A percentile compares a stretch with the other conserved stretches of the same genome.
phyloP scores from a whole-genome alignment of 2,329 filamentous ascomycete species.

The Piedraia hortae region DNA sequence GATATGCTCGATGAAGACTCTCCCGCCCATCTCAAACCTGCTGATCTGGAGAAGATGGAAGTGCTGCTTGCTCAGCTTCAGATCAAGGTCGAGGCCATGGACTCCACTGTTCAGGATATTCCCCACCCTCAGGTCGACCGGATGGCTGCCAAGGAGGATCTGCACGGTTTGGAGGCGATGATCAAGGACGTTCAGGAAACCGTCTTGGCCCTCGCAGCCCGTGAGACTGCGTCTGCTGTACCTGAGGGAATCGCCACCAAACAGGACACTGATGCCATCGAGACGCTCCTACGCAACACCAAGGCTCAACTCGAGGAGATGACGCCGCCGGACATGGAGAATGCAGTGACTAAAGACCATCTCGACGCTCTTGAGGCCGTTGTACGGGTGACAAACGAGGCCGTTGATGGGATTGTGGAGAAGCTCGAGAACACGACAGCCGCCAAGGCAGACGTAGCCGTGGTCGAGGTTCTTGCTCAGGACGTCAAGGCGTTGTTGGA shows the following conservation, averaged over 20 bases:
- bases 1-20: constrained; percentile 1
- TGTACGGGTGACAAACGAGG: constrained; percentile 48
- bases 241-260: constrained; percentile 33
- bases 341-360: constrained; percentile 34
- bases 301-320: constrained; percentile 73
- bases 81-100: constrained; percentile 58
- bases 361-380: constrained; percentile 36
- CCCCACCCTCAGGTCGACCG: constrained; percentile 16
- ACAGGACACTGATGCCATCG: constrained; percentile 73
- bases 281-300: constrained; percentile 68
- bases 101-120: constrained; percentile 23
- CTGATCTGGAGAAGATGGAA: constrained; percentile 69
- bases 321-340: constrained; percentile 34
- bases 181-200: constrained; percentile 31
- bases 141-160: constrained; percentile 24
- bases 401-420: constrained; percentile 35
- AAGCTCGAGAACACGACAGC: constrained; percentile 41
- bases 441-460: constrained; percentile 50
- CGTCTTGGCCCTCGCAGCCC: constrained; percentile 24
- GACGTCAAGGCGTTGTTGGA: constrained; percentile 52
- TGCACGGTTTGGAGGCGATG: constrained; percentile 19
- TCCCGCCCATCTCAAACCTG: constrained; percentile 24
- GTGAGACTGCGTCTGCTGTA: constrained; percentile 3
- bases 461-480: constrained; percentile 49
- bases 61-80: constrained; percentile 55